A percentile compares a stretch with the other conserved stretches of the same genome.
Evolutionary conservation across 139 green algal species (phyloP).

Genomic region (Pleodorina starrii): DNA sequence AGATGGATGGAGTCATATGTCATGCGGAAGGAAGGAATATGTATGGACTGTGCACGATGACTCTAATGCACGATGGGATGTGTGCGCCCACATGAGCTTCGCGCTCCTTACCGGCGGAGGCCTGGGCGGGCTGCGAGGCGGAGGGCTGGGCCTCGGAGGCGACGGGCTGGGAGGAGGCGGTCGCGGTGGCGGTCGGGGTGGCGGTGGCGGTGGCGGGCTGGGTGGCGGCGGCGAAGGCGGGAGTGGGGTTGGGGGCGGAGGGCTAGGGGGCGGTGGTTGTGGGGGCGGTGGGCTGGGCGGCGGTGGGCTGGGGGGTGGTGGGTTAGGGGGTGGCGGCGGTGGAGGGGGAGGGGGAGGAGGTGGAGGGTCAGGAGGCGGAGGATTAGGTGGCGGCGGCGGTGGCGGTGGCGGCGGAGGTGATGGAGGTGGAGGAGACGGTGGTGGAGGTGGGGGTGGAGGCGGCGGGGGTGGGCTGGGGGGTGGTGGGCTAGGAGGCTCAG

Average conservation of each 20-base stretch:
- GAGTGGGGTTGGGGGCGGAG: not conserved
- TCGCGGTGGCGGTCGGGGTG: not conserved
- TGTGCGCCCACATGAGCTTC: too few species aligned
- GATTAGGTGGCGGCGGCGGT: not conserved
- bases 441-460: too few species aligned
- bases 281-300: too few species aligned
- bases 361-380: too few species aligned
- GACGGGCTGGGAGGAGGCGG: not conserved
- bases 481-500: too few species aligned
- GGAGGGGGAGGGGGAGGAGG: too few species aligned
- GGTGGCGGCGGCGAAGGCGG: not conserved
- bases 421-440: not conserved
- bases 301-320: not conserved
- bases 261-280: not conserved
- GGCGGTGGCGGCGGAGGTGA: not conserved
- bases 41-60: too few species aligned
- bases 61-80: too few species aligned
- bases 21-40: too few species aligned
- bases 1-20: too few species aligned
- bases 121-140: not conserved
- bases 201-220: not conserved
- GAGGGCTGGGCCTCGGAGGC: not conserved
- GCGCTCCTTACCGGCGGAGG: too few species aligned
- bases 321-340: not conserved
- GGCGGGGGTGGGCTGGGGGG: too few species aligned